Percentiles rank a stretch among this genome's conserved stretches.
Evolutionary conservation across 805 yeast genomes (phyloP).

Genomic region (Naumovozyma castellii): DNA sequence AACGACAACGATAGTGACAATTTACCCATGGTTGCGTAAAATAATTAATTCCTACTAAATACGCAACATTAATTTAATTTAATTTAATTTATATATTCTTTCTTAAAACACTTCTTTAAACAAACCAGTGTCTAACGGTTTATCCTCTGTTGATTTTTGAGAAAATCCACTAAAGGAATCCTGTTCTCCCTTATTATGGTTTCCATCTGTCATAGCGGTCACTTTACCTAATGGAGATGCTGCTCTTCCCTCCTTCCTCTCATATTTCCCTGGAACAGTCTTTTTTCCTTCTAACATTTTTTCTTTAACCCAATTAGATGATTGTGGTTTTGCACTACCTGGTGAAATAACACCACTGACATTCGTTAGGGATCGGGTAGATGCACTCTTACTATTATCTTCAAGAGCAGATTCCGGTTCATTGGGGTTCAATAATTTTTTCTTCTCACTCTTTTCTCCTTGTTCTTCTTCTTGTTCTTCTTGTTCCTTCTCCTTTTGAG

Average conservation of each 20-base stretch:
- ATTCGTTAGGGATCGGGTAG: slow-evolving; percentile 15
- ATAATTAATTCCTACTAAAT: no score
- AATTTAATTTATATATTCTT: background rate
- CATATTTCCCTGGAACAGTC: background rate
- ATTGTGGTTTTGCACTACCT: background rate
- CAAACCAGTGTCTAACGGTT: slow-evolving; percentile 10
- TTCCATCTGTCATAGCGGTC: background rate
- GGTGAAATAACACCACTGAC: slow-evolving; percentile 12
- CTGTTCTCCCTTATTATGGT: slow-evolving; percentile 1
- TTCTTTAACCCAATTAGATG: background rate
- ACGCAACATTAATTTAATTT: background rate
- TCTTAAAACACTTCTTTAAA: slow-evolving; percentile 18
- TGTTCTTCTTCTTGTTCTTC: background rate
- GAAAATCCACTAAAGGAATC: slow-evolving; percentile 16
- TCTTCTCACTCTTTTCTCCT: background rate
- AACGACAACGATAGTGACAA: no score
- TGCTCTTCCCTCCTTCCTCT: background rate
- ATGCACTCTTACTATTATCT: no score
- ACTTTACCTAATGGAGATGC: background rate
- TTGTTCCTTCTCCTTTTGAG: background rate
- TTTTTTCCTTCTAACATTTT: background rate
- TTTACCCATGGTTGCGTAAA: no score
- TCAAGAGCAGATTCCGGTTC: no score
- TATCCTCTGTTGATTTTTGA: slow-evolving; percentile 13
- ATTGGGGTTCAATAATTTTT: no score